A percentile compares a stretch with the other conserved stretches of the same genome.
These are phyloP conservation scores for Mytilinidion resinicola DNA, from an alignment of 495 filamentous ascomycete species.

Conservation along the genomic window DNA sequence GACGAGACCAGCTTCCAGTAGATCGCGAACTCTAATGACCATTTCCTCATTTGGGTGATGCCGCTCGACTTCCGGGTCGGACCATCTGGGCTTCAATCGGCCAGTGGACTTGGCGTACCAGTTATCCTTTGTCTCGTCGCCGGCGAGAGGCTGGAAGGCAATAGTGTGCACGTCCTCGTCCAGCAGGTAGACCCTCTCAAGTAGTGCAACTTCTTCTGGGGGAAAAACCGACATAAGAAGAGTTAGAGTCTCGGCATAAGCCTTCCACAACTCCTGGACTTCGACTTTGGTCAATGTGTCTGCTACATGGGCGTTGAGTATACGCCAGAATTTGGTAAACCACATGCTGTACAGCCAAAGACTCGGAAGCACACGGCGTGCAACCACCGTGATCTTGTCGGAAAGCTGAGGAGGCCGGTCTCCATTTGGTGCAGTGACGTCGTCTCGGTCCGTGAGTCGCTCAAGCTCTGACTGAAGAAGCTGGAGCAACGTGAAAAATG, in stretches of 20 bases:
- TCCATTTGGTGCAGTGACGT: constrained; percentile 38
- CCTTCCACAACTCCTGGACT: constrained; percentile 63
- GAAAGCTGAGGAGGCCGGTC: constrained; percentile 32
- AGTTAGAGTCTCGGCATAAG: constrained; percentile 62
- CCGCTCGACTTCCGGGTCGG: constrained; percentile 50
- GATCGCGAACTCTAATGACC: constrained; percentile 60
- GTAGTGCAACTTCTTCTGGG: constrained; percentile 42
- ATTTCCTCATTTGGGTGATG: constrained; percentile 63
- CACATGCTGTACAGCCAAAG: constrained; percentile 70
- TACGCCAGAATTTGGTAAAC: constrained; percentile 49
- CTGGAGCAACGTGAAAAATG: constrained; percentile 69
- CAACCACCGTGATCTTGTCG: constrained; percentile 56
- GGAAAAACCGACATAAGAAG: constrained; percentile 56
- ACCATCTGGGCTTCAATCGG: constrained; percentile 47
- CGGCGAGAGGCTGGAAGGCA: constrained; percentile 62
- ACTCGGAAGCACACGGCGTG: constrained; percentile 60
- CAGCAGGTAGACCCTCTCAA: constrained; percentile 59
- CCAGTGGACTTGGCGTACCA: constrained; percentile 41
- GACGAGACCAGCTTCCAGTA: constrained; percentile 57
- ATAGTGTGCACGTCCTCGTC: constrained; percentile 72
- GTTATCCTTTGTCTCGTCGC: constrained; percentile 44
- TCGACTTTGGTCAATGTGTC: constrained; percentile 53
- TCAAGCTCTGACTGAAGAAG: constrained; percentile 63
- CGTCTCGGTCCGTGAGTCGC: constrained; percentile 42
- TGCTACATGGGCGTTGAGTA: constrained; percentile 48